Evolutionary conservation across 169 alveolate genomes (phyloP), one percentile per base, ranked within the genome.

Genomic region (Hammondia hammondi): DNA sequence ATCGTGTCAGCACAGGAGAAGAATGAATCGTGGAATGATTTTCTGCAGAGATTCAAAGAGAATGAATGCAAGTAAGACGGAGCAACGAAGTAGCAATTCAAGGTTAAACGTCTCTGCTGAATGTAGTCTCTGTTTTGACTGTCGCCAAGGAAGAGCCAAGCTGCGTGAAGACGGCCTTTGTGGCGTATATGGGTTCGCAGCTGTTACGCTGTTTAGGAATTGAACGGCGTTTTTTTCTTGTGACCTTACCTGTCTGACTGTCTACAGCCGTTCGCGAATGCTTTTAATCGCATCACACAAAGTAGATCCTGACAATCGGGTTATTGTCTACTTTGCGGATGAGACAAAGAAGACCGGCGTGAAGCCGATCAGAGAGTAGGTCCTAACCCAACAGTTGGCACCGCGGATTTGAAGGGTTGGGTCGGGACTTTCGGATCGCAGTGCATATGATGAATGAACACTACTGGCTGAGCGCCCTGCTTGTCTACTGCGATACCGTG

Each of bases 271-370:
- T 48, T 89, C 94, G 61, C 73, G 92, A 81, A 88, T 87, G 94
- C 90, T 93, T n/a, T 46, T 93, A 39, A 32, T 81, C n/a, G 95
- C 91, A 19, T 82, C 95, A 61, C 95, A 93, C 73, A 98, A 95
- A 89, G 96, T 95, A 35, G 99, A 98, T 92, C 94, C 98, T 70
- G 97, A 97, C 70, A 94, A 98, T 48, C 96, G 97, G 92, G 94
- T 98, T 29, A 95, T 98, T 61, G 99, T 97, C 57, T 98, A 97
- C 95, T 98, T 98, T 95, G 98, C 99, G 14, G 99, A 98, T 91
- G 99, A 98, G 87, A 96, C 97, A 90, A 98, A 97, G 95, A 98
- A 98, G 90, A 98, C 99, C 17, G 99, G 99, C 19, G 99, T 98
- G 52, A 98, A 98, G 93, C 99, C 99, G 6, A 97, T 98, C 91